Evolutionary conservation across 176 grass and related monocot species (phyloP), one percentile per base, ranked within the genome.

Genomic region (Cymbopogon citratus): DNA sequence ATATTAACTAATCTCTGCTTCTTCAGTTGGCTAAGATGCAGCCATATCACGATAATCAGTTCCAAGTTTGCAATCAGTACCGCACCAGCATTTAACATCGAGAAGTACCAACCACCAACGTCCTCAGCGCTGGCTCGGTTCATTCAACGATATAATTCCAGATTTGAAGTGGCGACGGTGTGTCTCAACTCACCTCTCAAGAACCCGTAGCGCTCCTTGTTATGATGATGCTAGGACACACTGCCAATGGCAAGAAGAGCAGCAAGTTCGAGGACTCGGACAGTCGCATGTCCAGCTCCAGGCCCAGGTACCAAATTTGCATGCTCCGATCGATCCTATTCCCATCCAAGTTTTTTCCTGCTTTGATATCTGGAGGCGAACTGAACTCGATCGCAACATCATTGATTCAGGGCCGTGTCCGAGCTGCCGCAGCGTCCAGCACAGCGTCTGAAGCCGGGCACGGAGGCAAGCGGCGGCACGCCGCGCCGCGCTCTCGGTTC

Each of bases 371-470:
- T 52, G 49, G 26, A 44, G 12, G 54, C 1, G 23, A 45, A 45
- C 40, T 76, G 23, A 45, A 45, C 40, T 76, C 36, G 59, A 27
- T 56, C 52, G 52, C 9, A 34, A 3, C 18, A 23, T 10, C 36
- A 51, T 68, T 27, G 3, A 12, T 85, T 21, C 77, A 85, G 87
- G 43, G 6, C 77, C 41, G 73, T 71, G 43, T 81, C 78, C 7
- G 92, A 95, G 74, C 76, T 84, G 79, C 68, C 90, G 21, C 88
- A 90, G 38, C 86, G 92, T 59, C 39, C 49, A 29, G 79, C 80
- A 0, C 59, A 89, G 8, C 86, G 90, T 28, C 40, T 70, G 52
- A 83, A 84, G 69, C 1, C 56, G 39, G 66, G 49, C 66, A 78
- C 75, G 1, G 95, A 88, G 54, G 70, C 85, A 24, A 81, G 79